Percentiles rank a stretch among this genome's conserved stretches.
Evolutionary conservation across 345 rosid species (phyloP).

Genomic region (Kernera saxatilis): DNA sequence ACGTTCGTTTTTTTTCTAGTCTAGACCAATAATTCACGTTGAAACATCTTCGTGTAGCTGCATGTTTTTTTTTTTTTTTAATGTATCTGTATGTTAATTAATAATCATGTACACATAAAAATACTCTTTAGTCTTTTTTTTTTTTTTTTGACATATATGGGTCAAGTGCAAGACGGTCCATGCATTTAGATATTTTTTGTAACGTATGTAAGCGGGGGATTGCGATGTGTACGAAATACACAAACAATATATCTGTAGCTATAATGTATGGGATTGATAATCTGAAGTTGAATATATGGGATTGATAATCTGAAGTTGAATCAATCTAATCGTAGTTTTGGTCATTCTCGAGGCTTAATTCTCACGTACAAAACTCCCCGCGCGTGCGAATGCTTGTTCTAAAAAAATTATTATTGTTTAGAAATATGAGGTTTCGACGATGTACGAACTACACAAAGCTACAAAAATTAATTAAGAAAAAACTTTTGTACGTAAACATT

Average conservation of each 20-base stretch:
- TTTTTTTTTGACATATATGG: too few relatives aligned
- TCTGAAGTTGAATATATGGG: slow-evolving; percentile 19
- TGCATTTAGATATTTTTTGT: slow-evolving; percentile 11
- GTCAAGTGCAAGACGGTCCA: slow-evolving; percentile 23
- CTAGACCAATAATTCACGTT: slow-evolving; percentile 1
- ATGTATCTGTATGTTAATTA: neutral
- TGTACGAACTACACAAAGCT: slow-evolving; percentile 22
- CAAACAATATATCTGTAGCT: neutral
- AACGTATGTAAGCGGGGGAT: neutral
- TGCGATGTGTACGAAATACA: slow-evolving; percentile 14
- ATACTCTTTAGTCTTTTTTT: too few relatives aligned
- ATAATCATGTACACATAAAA: neutral
- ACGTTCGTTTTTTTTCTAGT: neutral
- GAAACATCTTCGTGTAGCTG: slow-evolving; percentile 1
- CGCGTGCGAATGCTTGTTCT: slow-evolving; percentile 18
- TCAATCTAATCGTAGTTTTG: slow-evolving; percentile 22
- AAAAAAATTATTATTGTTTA: neutral
- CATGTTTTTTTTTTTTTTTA: neutral
- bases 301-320: slow-evolving; percentile 15
- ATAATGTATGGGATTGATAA: neutral
- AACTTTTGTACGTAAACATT: slow-evolving; percentile 7
- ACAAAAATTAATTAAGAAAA: neutral
- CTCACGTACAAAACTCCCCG: slow-evolving; percentile 5
- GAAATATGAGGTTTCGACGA: neutral
- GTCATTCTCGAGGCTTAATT: slow-evolving; percentile 7